Evolutionary conservation across 2,329 filamentous ascomycete species (phyloP).

Genomic region (Celoporthe dispersa): DNA sequence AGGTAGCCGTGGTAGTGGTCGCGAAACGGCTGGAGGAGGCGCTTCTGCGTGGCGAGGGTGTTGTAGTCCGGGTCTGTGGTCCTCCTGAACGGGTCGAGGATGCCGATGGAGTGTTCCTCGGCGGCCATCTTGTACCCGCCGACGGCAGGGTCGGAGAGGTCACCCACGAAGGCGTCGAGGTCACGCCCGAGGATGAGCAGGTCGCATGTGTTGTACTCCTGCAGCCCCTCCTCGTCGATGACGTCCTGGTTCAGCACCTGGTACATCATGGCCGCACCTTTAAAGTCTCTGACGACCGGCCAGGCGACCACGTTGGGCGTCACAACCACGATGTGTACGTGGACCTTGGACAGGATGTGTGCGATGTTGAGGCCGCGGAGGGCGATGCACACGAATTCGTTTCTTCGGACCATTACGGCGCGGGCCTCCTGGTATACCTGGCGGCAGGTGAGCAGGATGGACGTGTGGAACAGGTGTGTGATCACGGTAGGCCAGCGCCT

Average conservation of each 20-base stretch:
- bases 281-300: slow-evolving; percentile 11
- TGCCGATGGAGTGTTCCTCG: background rate
- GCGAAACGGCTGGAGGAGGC: slow-evolving; percentile 21
- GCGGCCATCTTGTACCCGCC: background rate
- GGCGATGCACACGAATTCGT: slow-evolving; percentile 20
- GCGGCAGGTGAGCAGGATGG: slow-evolving; percentile 19
- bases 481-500: background rate
- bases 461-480: background rate
- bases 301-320: background rate
- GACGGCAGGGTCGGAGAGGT: background rate
- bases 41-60: slow-evolving; percentile 10
- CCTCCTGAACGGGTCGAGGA: slow-evolving; percentile 18
- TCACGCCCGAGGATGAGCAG: slow-evolving; percentile 19
- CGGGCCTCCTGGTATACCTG: slow-evolving; percentile 21
- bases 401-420: slow-evolving; percentile 16
- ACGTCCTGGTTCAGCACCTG: background rate
- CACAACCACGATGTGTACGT: slow-evolving; percentile 12
- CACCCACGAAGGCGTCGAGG: slow-evolving; percentile 15
- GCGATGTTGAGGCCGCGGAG: background rate
- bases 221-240: background rate
- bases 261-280: slow-evolving; percentile 17
- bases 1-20: slow-evolving; percentile 17
- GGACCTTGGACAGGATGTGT: background rate
- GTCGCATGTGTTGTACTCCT: background rate
- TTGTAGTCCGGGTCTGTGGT: background rate